phyloP scores from a whole-genome alignment of 129 eudicot genomes.

The Smallanthus sonchifolius region DNA sequence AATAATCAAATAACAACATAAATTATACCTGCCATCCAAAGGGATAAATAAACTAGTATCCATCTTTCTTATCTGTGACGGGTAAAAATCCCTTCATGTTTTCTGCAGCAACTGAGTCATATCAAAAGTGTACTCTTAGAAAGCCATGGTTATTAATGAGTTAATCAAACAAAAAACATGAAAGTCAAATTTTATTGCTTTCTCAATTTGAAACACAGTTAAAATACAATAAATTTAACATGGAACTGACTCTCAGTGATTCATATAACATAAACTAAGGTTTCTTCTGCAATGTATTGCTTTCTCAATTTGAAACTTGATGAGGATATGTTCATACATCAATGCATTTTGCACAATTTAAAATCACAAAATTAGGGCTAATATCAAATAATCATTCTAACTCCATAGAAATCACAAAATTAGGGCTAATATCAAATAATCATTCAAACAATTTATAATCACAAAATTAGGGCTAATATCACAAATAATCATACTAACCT shows the following conservation, averaged over 20 bases:
- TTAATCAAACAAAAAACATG: conserved; percentile 8
- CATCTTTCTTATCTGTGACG: conserved; percentile 82
- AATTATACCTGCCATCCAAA: conserved; percentile 92
- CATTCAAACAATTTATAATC: too few species aligned
- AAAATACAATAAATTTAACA: neutral
- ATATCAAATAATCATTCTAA: too few species aligned
- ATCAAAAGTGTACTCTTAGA: conserved; percentile 62
- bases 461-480: too few species aligned
- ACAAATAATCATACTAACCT: too few species aligned
- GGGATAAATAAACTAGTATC: conserved; percentile 80
- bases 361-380: too few species aligned
- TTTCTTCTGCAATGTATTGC: conserved; percentile 1
- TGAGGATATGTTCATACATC: neutral
- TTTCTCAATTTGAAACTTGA: neutral
- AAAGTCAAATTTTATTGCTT: too few species aligned
- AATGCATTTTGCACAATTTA: conserved; percentile 6
- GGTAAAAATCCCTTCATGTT: conserved; percentile 65
- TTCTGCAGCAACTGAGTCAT: conserved; percentile 99
- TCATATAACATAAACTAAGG: neutral
- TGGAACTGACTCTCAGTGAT: neutral
- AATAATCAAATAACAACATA: neutral
- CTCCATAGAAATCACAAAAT: too few species aligned
- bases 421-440: too few species aligned
- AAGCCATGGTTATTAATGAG: conserved; percentile 15
- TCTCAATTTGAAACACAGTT: neutral